Evolutionary conservation across 371 early-diverging fungal genomes (phyloP).

Genomic region (Apophysomyces ossiformis): DNA sequence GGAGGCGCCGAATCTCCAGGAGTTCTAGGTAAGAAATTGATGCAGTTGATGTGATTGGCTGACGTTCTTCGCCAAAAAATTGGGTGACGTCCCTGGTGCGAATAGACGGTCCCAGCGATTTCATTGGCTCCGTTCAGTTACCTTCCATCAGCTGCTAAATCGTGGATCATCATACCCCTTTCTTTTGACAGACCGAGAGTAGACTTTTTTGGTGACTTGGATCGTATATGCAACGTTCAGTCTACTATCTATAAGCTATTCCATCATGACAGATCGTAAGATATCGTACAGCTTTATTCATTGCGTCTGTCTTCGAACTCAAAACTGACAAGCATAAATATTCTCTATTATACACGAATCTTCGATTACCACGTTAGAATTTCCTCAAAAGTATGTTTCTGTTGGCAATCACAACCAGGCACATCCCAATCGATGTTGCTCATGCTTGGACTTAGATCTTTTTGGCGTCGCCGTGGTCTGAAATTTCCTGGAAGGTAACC

Average conservation of each 20-base stretch:
- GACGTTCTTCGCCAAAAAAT: too few species aligned
- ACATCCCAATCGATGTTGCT: not conserved
- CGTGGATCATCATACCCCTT: too few species aligned
- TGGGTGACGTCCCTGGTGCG: too few species aligned
- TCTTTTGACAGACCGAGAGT: too few species aligned
- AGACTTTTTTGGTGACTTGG: not conserved
- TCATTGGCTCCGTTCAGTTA: too few species aligned
- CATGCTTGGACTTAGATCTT: slow-evolving; percentile 34
- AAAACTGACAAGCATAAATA: not conserved
- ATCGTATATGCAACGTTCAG: not conserved
- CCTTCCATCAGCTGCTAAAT: too few species aligned
- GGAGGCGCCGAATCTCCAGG: too few species aligned
- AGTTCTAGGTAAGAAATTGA: too few species aligned
- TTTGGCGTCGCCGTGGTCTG: slow-evolving; percentile 51
- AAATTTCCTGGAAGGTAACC: slow-evolving; percentile 54
- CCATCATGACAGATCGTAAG: slow-evolving; percentile 7
- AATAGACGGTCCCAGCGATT: not conserved
- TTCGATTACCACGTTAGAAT: not conserved
- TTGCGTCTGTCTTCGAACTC: not conserved
- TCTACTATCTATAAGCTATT: too few species aligned
- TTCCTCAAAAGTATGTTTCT: slow-evolving; percentile 10
- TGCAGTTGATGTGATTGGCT: too few species aligned
- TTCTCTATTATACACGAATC: not conserved
- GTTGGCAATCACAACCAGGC: slow-evolving; percentile 1
- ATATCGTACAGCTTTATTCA: not conserved